A percentile compares a stretch with the other conserved stretches of the same genome.
Conservation (phyloP, 2,329 filamentous ascomycete species). For the Tolypocladium sp. region DNA sequence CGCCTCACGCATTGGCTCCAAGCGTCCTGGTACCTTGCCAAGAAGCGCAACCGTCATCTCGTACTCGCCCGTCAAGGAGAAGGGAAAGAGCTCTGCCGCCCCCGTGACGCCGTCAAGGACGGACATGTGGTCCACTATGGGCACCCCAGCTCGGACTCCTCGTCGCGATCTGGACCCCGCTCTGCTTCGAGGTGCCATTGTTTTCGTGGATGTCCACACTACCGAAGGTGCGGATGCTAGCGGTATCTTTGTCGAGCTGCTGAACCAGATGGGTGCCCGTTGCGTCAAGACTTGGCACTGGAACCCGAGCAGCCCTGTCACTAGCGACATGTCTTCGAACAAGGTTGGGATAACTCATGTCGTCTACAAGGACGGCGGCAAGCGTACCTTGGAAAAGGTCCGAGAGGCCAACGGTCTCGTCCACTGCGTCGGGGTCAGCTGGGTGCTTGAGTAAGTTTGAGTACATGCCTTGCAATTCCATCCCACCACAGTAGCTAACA, state of each 20-base stretch:
- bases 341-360: constrained; percentile 79
- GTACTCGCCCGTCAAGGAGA: constrained; percentile 41
- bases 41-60: constrained; percentile 45
- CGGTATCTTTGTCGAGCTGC: constrained; percentile 69
- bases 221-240: constrained; percentile 74
- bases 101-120: constrained; percentile 33
- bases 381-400: constrained; percentile 74
- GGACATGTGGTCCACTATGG: constrained; percentile 43
- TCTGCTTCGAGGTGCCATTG: constrained; percentile 61
- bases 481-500: background rate
- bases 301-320: constrained; percentile 41
- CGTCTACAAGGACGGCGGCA: constrained; percentile 79
- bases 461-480: background rate
- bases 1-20: constrained; percentile 35
- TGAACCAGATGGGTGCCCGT: constrained; percentile 72
- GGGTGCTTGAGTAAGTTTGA: constrained; percentile 72
- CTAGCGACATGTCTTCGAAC: constrained; percentile 24
- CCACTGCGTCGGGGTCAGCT: constrained; percentile 78
- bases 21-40: constrained; percentile 31
- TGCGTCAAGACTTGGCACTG: constrained; percentile 71
- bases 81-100: constrained; percentile 12
- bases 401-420: constrained; percentile 63
- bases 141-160: constrained; percentile 48
- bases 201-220: constrained; percentile 78
- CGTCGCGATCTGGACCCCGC: constrained; percentile 41